Conservation (phyloP, 139 green algal species). For the Chlorella sp. region DNA sequence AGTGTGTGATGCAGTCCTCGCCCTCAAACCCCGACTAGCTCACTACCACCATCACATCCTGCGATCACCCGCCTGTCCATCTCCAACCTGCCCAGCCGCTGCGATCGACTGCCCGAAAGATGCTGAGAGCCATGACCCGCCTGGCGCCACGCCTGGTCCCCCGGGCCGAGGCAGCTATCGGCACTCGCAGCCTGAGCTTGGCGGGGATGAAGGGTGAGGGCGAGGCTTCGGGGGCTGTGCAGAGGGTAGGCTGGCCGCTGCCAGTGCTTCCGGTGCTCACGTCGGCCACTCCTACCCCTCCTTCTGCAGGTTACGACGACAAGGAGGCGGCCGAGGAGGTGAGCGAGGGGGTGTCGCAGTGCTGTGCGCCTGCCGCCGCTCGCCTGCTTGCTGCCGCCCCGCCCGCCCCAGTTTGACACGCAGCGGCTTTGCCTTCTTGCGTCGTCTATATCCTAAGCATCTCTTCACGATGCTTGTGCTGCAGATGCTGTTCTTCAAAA, state of each 20-base stretch:
- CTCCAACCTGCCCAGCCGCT: background rate
- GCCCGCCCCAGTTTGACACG: too few relatives aligned
- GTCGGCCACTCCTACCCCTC: too few relatives aligned
- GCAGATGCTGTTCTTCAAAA: slow-evolving; percentile 39
- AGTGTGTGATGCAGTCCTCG: too few relatives aligned
- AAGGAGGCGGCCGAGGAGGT: slow-evolving; percentile 47
- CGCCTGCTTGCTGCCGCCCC: background rate
- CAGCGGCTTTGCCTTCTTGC: background rate
- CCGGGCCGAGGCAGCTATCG: slow-evolving; percentile 13
- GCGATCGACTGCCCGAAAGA: background rate
- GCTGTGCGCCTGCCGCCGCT: background rate
- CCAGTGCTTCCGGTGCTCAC: background rate
- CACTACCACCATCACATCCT: background rate
- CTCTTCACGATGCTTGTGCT: background rate
- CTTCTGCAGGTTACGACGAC: slow-evolving; percentile 42
- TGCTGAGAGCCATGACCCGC: slow-evolving; percentile 19
- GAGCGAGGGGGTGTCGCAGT: background rate
- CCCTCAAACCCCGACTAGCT: too few relatives aligned
- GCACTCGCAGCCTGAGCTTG: slow-evolving; percentile 21
- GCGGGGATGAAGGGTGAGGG: slow-evolving; percentile 27
- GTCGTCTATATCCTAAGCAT: too few relatives aligned
- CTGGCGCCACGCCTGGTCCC: background rate
- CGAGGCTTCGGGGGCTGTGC: too few relatives aligned
- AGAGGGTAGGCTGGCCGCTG: background rate
- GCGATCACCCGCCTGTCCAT: background rate